These are phyloP conservation scores for Ormosia emarginata DNA, from an alignment of 306 rosid species.

Conservation along the genomic window DNA sequence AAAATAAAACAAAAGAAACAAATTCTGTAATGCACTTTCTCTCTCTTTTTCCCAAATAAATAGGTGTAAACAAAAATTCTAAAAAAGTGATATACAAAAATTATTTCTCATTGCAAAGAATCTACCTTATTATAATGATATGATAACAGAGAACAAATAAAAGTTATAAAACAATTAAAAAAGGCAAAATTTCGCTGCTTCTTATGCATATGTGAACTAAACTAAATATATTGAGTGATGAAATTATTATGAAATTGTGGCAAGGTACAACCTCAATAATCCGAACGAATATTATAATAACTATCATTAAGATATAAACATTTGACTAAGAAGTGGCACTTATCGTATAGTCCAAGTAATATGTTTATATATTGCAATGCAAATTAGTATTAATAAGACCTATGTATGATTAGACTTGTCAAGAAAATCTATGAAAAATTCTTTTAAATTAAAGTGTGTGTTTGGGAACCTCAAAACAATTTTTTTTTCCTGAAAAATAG, in stretches of 20 bases:
- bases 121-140: background rate
- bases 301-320: background rate
- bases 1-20: too few species aligned
- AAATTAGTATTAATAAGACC: background rate
- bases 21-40: too few species aligned
- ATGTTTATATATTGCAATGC: too few species aligned
- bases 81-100: too few species aligned
- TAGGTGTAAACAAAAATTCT: too few species aligned
- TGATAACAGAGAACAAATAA: background rate
- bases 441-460: background rate
- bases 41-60: too few species aligned
- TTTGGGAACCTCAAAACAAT: background rate
- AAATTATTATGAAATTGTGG: too few species aligned
- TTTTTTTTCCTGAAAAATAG: too few species aligned
- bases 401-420: background rate
- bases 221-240: background rate
- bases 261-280: too few species aligned
- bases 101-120: background rate
- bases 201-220: background rate
- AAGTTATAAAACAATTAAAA: background rate
- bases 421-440: background rate
- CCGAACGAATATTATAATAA: background rate
- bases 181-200: background rate
- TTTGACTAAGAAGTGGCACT: background rate
- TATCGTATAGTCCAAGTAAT: background rate